Evolutionary conservation across 805 yeast species (phyloP).

Genomic region (Starmerella bombi): DNA sequence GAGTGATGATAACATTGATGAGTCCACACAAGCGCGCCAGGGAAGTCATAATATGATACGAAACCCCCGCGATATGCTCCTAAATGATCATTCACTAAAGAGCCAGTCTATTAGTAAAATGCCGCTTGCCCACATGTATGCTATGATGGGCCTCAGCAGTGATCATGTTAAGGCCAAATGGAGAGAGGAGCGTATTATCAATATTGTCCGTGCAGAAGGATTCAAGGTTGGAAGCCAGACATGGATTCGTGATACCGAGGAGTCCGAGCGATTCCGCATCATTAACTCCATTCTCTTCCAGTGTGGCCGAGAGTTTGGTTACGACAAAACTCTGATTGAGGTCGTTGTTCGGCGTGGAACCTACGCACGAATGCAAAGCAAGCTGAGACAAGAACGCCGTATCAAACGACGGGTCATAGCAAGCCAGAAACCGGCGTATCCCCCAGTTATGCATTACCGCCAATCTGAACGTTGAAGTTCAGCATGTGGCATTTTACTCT

Average conservation of each 20-base stretch:
- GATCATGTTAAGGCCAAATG: slow-evolving; percentile 29
- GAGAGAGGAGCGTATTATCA: slow-evolving; percentile 30
- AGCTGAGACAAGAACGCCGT: slow-evolving; percentile 16
- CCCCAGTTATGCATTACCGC: no score
- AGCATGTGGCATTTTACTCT: no score
- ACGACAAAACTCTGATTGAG: slow-evolving; percentile 45
- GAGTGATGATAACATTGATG: no score
- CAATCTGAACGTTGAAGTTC: no score
- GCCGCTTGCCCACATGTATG: slow-evolving; percentile 29
- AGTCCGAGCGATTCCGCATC: slow-evolving; percentile 36
- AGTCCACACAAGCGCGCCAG: no score
- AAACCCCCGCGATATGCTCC: no score
- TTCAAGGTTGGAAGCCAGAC: slow-evolving; percentile 67
- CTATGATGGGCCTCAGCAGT: slow-evolving; percentile 29
- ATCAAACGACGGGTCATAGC: neutral
- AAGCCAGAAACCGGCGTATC: neutral
- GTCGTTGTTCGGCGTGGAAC: slow-evolving; percentile 70
- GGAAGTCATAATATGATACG: no score
- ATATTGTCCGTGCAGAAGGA: slow-evolving; percentile 37
- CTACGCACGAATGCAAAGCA: slow-evolving; percentile 31
- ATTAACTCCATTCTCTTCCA: slow-evolving; percentile 37
- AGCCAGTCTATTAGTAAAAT: slow-evolving; percentile 29
- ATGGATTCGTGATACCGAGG: slow-evolving; percentile 71
- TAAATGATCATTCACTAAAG: neutral
- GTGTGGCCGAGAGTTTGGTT: slow-evolving; percentile 39